These are phyloP conservation scores for Amanita muscaria DNA, from an alignment of 768 basidiomycete species.

Conservation along the genomic window DNA sequence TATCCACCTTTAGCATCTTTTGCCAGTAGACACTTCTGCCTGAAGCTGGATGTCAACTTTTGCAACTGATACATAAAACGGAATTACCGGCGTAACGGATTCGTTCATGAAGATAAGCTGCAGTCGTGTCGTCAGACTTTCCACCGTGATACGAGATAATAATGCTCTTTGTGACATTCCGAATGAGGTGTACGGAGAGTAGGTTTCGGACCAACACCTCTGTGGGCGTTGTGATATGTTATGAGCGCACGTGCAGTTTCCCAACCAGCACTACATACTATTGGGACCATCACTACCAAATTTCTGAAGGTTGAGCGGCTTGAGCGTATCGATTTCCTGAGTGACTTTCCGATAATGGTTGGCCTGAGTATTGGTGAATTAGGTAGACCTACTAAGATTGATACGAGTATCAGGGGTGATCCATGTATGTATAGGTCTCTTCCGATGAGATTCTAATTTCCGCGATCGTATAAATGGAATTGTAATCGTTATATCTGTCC, in stretches of 20 bases:
- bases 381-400: neutral
- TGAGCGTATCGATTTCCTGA: too few relatives aligned
- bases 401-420: too few relatives aligned
- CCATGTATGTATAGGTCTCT: too few relatives aligned
- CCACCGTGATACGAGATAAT: conserved; percentile 46
- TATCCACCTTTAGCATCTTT: conserved; percentile 28
- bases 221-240: conserved; percentile 15
- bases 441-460: conserved; percentile 9
- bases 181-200: conserved; percentile 40
- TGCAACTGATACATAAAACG: neutral
- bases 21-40: conserved; percentile 42
- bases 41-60: conserved; percentile 8
- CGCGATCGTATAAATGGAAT: conserved; percentile 46
- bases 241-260: too few relatives aligned
- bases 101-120: conserved; percentile 34
- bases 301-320: too few relatives aligned
- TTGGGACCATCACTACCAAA: neutral
- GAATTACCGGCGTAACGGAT: conserved; percentile 35
- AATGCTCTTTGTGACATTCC: conserved; percentile 34
- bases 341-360: too few relatives aligned
- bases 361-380: too few relatives aligned
- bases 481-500: conserved; percentile 52
- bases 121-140: conserved; percentile 27
- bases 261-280: neutral
- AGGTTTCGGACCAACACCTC: conserved; percentile 34